Percentiles rank a stretch among this genome's conserved stretches.
phyloP scores from a whole-genome alignment of 148 eudicot genomes.

The Arbutus unedo region DNA sequence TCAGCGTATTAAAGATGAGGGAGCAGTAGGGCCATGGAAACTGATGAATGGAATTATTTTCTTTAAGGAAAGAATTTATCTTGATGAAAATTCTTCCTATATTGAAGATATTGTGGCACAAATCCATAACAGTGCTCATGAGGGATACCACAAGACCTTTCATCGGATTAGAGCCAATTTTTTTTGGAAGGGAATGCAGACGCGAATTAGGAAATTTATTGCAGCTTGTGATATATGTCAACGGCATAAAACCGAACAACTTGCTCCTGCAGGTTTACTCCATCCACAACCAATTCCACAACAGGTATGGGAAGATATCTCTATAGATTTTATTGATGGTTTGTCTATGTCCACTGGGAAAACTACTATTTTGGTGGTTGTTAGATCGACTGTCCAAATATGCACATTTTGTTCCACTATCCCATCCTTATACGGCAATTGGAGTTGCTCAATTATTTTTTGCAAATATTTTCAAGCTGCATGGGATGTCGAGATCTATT shows the following conservation, averaged over 20 bases:
- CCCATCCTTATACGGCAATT: not conserved
- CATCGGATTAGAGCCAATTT: not conserved
- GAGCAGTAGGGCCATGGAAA: not conserved
- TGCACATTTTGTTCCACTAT: not conserved
- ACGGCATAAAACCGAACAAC: not conserved
- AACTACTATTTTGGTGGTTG: not conserved
- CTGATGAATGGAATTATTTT: not conserved
- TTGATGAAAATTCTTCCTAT: not conserved
- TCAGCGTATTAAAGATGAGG: not conserved
- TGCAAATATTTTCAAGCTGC: not conserved
- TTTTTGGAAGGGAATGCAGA: not conserved
- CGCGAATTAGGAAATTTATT: not conserved
- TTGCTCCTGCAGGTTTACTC: not conserved
- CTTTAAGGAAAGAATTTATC: not conserved
- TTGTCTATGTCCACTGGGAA: not conserved
- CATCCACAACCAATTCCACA: not conserved
- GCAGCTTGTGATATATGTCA: not conserved
- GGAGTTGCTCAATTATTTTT: not conserved
- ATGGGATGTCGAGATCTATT: not conserved
- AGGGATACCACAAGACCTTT: not conserved
- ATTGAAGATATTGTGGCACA: not conserved
- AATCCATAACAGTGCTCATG: not conserved
- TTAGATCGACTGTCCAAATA: not conserved
- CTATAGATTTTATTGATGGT: constrained; percentile 2
- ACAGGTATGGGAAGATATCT: not conserved